Conservation (phyloP, 345 rosid species). For the Corchorus capsularis region DNA sequence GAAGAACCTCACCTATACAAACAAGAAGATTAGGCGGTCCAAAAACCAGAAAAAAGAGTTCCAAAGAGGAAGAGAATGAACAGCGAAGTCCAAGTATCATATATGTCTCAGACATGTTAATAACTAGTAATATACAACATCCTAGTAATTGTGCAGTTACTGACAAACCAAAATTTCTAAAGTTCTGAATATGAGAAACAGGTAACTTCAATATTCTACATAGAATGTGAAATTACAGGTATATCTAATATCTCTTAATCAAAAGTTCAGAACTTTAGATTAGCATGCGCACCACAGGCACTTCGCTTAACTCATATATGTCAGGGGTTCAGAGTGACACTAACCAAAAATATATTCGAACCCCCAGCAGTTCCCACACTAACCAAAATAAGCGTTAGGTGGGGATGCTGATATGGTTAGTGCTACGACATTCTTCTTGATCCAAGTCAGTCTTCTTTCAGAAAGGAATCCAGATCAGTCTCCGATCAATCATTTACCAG, state of each 20-base stretch:
- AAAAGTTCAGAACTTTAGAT: not conserved
- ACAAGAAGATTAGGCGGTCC: no score
- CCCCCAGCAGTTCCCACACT: slow-evolving; percentile 4
- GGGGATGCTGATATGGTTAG: slow-evolving; percentile 12
- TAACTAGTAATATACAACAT: not conserved
- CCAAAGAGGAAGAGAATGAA: not conserved
- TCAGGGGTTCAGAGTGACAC: slow-evolving; percentile 17
- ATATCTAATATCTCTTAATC: not conserved
- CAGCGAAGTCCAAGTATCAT: not conserved
- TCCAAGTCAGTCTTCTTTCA: slow-evolving; percentile 17
- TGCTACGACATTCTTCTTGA: slow-evolving; percentile 6
- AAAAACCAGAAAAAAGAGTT: no score
- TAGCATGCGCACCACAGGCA: not conserved
- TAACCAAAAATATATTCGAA: slow-evolving; percentile 12
- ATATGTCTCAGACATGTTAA: not conserved
- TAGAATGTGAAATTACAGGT: not conserved
- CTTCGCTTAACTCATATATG: slow-evolving; percentile 10
- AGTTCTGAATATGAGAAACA: not conserved
- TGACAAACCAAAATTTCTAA: not conserved
- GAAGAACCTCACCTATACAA: no score
- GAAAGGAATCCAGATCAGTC: slow-evolving; percentile 13
- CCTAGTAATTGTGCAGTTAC: not conserved
- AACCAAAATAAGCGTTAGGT: not conserved
- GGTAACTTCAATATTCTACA: not conserved
- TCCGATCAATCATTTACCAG: slow-evolving; percentile 5